These are phyloP conservation scores for Medicago ruthenica DNA, from an alignment of 306 rosid genomes.

Conservation along the genomic window DNA sequence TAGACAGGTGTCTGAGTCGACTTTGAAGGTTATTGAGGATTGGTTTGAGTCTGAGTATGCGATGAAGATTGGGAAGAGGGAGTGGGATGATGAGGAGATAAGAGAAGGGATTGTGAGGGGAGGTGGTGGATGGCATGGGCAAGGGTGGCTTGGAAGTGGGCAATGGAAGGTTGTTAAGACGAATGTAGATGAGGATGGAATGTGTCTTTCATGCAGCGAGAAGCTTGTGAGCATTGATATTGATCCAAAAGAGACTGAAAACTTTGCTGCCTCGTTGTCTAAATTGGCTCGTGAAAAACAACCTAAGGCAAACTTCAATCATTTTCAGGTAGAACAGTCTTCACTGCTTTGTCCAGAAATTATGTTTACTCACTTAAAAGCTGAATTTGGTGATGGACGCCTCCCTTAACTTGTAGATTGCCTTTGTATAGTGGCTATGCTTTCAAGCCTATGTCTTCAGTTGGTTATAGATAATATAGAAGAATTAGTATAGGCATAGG, in stretches of 20 bases:
- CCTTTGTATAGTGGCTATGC: conserved; percentile 21
- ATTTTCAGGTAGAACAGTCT: conserved; percentile 67
- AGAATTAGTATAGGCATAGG: conserved; percentile 41
- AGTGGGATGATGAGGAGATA: conserved; percentile 68
- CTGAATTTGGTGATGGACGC: conserved; percentile 35
- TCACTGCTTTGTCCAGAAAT: conserved; percentile 38
- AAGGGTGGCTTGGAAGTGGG: conserved; percentile 96
- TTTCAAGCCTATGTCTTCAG: conserved; percentile 38
- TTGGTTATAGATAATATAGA: conserved; percentile 25
- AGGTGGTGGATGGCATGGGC: conserved; percentile 99
- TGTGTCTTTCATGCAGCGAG: conserved; percentile 64
- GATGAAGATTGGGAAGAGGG: conserved; percentile 50
- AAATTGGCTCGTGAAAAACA: conserved; percentile 73
- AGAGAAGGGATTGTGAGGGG: conserved; percentile 62
- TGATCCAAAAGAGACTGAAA: conserved; percentile 80
- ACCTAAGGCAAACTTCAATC: conserved; percentile 55
- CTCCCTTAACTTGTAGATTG: conserved; percentile 32
- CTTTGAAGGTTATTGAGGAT: conserved; percentile 62
- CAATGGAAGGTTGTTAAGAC: conserved; percentile 77
- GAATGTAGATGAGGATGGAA: conserved; percentile 60
- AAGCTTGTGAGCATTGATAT: conserved; percentile 90
- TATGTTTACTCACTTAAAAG: conserved; percentile 27
- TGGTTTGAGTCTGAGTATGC: conserved; percentile 80
- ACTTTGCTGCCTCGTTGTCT: conserved; percentile 70
- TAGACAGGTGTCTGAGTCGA: conserved; percentile 81